These are phyloP conservation scores for Hymenochaete sp. DNA, from an alignment of 1,284 basidiomycete genomes.

Conservation along the genomic window DNA sequence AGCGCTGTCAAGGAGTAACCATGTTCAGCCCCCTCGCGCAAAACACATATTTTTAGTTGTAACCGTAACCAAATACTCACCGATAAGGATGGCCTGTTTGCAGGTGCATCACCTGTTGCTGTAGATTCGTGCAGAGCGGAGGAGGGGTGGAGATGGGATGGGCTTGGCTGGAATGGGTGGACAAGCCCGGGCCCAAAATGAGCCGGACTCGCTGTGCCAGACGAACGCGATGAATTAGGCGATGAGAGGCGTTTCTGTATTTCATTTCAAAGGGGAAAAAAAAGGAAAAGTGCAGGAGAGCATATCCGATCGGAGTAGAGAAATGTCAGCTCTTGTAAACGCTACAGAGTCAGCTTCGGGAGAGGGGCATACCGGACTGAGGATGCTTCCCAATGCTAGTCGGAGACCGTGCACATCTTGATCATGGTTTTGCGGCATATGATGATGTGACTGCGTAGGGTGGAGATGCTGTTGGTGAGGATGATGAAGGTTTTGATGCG, in stretches of 20 bases:
- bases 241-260: conserved; percentile 33
- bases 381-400: conserved; percentile 40
- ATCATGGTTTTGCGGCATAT: background rate
- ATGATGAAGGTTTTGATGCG: conserved; percentile 1
- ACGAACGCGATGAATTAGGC: conserved; percentile 30
- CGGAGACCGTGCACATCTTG: conserved; percentile 25
- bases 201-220: conserved; percentile 33
- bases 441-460: conserved; percentile 3
- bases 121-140: background rate
- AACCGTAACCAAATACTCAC: too few relatives aligned
- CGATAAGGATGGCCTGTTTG: background rate
- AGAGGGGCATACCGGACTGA: conserved; percentile 34
- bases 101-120: background rate
- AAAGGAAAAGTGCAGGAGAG: conserved; percentile 7
- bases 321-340: too few relatives aligned
- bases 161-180: conserved; percentile 10
- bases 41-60: too few relatives aligned
- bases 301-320: background rate
- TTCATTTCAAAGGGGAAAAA: background rate
- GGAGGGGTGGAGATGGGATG: conserved; percentile 15
- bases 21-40: too few relatives aligned
- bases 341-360: too few relatives aligned
- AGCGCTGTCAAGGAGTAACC: too few relatives aligned
- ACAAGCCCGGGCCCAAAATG: conserved; percentile 22
- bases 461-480: conserved; percentile 7